A percentile compares a stretch with the other conserved stretches of the same genome.
These are phyloP conservation scores for Stagonosporopsis rhizophila DNA, from an alignment of 2,329 filamentous ascomycete genomes.

Conservation along the genomic window DNA sequence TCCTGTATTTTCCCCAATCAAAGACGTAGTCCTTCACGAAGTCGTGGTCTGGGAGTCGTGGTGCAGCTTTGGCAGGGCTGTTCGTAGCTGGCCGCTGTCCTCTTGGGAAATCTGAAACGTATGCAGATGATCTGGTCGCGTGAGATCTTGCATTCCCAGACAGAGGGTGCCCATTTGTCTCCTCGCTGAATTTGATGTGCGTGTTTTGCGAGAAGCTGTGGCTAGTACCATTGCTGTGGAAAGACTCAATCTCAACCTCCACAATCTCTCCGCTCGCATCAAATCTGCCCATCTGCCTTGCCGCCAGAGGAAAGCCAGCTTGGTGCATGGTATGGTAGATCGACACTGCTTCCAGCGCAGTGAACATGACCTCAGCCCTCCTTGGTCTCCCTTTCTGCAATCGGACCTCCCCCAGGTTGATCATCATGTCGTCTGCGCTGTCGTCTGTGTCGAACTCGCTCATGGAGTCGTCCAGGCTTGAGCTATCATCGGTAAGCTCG, in stretches of 20 bases:
- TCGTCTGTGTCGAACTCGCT: conserved; percentile 24
- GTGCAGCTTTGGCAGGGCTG: conserved; percentile 13
- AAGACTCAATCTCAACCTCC: conserved; percentile 9
- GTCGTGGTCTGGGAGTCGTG: conserved; percentile 15
- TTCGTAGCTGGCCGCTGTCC: conserved; percentile 21
- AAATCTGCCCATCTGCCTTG: conserved; percentile 20
- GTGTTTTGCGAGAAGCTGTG: conserved; percentile 2
- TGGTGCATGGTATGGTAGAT: conserved; percentile 25
- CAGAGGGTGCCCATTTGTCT: not conserved
- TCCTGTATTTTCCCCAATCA: conserved; percentile 26
- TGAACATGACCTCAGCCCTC: conserved; percentile 31
- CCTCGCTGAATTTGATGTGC: conserved; percentile 3
- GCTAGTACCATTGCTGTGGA: conserved; percentile 1
- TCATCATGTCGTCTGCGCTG: conserved; percentile 28
- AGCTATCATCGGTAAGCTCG: conserved; percentile 22
- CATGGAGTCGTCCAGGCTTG: conserved; percentile 12
- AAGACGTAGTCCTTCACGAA: conserved; percentile 32
- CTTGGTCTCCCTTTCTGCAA: conserved; percentile 2
- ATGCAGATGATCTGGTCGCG: conserved; percentile 9
- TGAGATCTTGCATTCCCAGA: not conserved
- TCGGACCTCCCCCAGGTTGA: conserved; percentile 29
- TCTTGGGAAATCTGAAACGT: conserved; percentile 13
- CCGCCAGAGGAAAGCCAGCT: conserved; percentile 26
- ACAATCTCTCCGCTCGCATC: conserved; percentile 17
- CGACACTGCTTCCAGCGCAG: conserved; percentile 23